Percentiles rank a stretch among this genome's conserved stretches.
Conservation (phyloP, 1,284 basidiomycete species). For the Thelephora terrestris region DNA sequence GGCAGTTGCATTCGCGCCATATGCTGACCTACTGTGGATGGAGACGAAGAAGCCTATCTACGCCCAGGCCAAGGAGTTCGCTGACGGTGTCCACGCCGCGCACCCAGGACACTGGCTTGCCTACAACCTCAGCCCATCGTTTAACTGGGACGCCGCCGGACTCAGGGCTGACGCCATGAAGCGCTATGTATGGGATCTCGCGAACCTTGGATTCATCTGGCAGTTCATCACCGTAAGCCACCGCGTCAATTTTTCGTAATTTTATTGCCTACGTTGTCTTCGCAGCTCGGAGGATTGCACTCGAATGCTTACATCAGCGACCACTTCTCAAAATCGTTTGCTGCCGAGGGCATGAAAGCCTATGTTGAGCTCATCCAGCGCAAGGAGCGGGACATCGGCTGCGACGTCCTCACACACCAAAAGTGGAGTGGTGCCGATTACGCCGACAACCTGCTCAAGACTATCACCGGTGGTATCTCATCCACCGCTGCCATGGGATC, state of each 20-base stretch:
- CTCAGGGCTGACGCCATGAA: conserved; percentile 82
- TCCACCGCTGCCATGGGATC: conserved; percentile 93
- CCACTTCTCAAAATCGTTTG: conserved; percentile 80
- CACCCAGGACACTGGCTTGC: conserved; percentile 87
- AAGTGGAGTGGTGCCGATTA: conserved; percentile 97
- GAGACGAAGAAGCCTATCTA: conserved; percentile 98
- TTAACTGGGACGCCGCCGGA: conserved; percentile 92
- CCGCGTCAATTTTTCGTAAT: background rate
- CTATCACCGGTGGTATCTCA: conserved; percentile 91
- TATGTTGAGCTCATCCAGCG: conserved; percentile 82
- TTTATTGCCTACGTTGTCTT: conserved; percentile 1
- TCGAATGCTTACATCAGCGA: conserved; percentile 97
- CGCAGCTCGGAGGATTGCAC: conserved; percentile 87
- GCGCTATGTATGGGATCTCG: conserved; percentile 87
- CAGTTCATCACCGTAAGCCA: conserved; percentile 91
- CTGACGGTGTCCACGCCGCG: conserved; percentile 74
- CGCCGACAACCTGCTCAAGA: conserved; percentile 86
- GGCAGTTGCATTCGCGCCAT: conserved; percentile 87
- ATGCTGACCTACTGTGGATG: conserved; percentile 93
- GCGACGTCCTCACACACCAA: conserved; percentile 88
- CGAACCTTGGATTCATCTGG: conserved; percentile 91
- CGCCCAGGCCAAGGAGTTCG: conserved; percentile 88
- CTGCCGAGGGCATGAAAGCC: conserved; percentile 88
- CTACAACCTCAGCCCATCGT: conserved; percentile 89
- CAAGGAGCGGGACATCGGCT: conserved; percentile 81